phyloP scores from a whole-genome alignment of 2,329 filamentous ascomycete species.

The Magnaporthiopsis rhizophila region DNA sequence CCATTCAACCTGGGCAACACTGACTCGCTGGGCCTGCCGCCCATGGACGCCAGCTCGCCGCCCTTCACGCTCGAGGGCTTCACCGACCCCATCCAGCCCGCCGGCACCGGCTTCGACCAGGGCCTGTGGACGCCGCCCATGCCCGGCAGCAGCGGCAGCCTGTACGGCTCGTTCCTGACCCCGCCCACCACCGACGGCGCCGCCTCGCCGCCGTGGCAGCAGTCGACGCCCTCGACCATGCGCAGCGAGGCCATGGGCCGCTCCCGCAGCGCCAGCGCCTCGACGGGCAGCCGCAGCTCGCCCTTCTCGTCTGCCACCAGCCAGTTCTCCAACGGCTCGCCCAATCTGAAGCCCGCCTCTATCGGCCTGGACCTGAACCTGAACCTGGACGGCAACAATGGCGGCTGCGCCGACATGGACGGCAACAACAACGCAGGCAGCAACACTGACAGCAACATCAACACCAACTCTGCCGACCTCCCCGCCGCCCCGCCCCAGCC shows the following conservation, averaged over 20 bases:
- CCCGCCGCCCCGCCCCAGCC: background rate
- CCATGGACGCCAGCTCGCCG: background rate
- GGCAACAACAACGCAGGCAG: background rate
- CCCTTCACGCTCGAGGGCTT: constrained; percentile 7
- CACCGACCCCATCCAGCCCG: background rate
- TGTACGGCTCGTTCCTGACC: constrained; percentile 7
- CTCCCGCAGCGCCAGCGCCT: constrained; percentile 3
- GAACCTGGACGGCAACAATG: background rate
- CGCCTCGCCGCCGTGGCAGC: constrained; percentile 5
- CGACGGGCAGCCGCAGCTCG: background rate
- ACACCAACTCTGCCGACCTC: background rate
- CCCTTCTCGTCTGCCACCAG: constrained; percentile 7
- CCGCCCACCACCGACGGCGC: constrained; percentile 6
- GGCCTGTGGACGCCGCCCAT: constrained; percentile 8
- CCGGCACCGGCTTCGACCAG: constrained; percentile 1
- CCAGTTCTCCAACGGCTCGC: constrained; percentile 7
- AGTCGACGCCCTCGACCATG: constrained; percentile 4
- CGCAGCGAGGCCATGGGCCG: constrained; percentile 5
- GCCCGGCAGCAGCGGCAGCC: constrained; percentile 2
- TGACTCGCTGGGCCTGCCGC: background rate
- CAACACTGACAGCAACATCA: background rate
- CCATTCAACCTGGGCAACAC: constrained; percentile 4
- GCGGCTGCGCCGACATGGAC: background rate
- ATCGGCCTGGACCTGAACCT: constrained; percentile 5
- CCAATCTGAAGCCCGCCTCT: background rate